Percentiles rank a stretch among this genome's conserved stretches.
Conservation (phyloP, 495 filamentous ascomycete genomes). For the Tuber borchii region DNA sequence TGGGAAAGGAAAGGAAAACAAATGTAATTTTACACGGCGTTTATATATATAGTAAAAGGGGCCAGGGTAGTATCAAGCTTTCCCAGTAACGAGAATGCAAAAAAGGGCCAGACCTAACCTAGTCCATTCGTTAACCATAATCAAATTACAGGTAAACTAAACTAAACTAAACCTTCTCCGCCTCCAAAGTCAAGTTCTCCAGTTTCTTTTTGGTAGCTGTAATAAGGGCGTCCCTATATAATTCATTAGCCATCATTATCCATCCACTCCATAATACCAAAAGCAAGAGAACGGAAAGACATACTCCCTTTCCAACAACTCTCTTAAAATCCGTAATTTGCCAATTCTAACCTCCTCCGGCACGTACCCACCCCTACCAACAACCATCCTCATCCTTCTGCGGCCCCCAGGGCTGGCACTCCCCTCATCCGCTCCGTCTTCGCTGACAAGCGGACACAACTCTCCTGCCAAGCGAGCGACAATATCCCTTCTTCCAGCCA, state of each 20-base stretch:
- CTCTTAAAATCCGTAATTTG: slow-evolving; percentile 34
- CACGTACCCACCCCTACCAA: slow-evolving; percentile 20
- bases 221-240: slow-evolving; percentile 29
- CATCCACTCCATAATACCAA: neutral
- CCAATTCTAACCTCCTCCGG: slow-evolving; percentile 33
- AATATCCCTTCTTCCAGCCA: neutral
- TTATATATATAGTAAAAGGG: neutral
- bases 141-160: neutral
- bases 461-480: neutral
- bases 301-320: slow-evolving; percentile 37
- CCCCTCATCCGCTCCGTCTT: neutral
- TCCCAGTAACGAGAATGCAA: neutral
- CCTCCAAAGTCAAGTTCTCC: slow-evolving; percentile 27
- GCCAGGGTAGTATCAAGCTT: neutral
- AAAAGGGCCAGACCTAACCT: neutral
- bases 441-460: neutral
- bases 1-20: neutral
- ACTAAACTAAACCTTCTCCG: slow-evolving; percentile 18
- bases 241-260: slow-evolving; percentile 16
- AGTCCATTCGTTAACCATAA: neutral
- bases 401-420: neutral
- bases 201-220: slow-evolving; percentile 40
- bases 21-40: neutral
- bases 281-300: slow-evolving; percentile 11
- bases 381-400: slow-evolving; percentile 12